These are phyloP conservation scores for Suhomyces maxii DNA, from an alignment of 1,139 yeast genomes.

Conservation along the genomic window DNA sequence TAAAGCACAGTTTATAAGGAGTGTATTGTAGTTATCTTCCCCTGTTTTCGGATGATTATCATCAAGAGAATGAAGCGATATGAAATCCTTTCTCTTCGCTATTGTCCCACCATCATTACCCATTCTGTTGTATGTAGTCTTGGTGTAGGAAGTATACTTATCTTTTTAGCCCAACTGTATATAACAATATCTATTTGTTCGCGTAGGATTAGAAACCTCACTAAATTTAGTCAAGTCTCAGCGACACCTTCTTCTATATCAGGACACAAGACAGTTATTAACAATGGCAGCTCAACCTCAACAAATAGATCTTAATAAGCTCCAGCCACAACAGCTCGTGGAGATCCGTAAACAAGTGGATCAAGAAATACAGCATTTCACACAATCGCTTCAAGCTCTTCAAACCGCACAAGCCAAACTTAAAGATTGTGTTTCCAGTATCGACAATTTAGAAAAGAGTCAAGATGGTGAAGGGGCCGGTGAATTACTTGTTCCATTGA, in stretches of 20 bases:
- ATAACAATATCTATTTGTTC: too few relatives aligned
- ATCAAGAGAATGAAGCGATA: slow-evolving; percentile 24
- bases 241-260: too few relatives aligned
- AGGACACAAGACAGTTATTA: not conserved
- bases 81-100: slow-evolving; percentile 45
- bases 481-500: slow-evolving; percentile 78
- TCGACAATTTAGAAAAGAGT: slow-evolving; percentile 54
- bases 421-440: slow-evolving; percentile 74
- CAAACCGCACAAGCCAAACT: slow-evolving; percentile 82
- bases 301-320: slow-evolving; percentile 58
- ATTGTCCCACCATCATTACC: slow-evolving; percentile 56
- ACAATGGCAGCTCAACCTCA: slow-evolving; percentile 8
- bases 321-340: slow-evolving; percentile 79
- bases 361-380: slow-evolving; percentile 81
- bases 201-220: too few relatives aligned
- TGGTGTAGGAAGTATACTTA: too few relatives aligned
- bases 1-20: slow-evolving; percentile 24
- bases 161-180: too few relatives aligned
- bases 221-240: too few relatives aligned
- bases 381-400: slow-evolving; percentile 81
- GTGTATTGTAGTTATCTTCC: slow-evolving; percentile 7
- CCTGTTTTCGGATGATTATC: slow-evolving; percentile 1
- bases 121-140: slow-evolving; percentile 21
- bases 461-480: slow-evolving; percentile 34
- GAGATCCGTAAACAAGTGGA: slow-evolving; percentile 85